Conservation (phyloP, 148 eudicot species). For the Rhododendron ferrugineum region DNA sequence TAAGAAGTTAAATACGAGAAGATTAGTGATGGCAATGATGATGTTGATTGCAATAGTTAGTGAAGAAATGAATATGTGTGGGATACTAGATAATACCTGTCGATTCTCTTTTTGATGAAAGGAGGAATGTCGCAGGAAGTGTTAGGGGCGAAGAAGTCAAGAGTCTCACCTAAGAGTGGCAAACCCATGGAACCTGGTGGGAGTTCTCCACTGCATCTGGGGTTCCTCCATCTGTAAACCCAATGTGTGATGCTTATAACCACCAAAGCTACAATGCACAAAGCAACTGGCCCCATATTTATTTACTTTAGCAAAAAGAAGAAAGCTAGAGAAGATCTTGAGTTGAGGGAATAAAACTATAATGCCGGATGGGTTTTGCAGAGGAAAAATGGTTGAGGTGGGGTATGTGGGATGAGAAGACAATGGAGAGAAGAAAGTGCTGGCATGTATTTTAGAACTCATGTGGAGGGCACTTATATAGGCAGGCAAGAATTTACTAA, state of each 20-base stretch:
- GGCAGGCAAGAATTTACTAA: conserved; percentile 36
- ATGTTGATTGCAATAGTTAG: neutral
- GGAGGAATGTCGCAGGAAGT: conserved; percentile 14
- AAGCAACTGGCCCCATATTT: conserved; percentile 39
- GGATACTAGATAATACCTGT: conserved; percentile 10
- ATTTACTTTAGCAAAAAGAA: neutral
- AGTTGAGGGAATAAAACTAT: neutral
- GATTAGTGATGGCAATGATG: neutral
- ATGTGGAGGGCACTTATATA: conserved; percentile 43
- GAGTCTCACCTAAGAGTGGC: conserved; percentile 23
- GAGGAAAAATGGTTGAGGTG: neutral
- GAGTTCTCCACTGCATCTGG: conserved; percentile 15
- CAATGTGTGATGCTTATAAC: conserved; percentile 14
- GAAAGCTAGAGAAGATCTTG: conserved; percentile 12
- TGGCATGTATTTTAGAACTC: conserved; percentile 46
- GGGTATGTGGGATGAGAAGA: neutral
- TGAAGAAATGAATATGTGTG: neutral
- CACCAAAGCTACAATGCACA: conserved; percentile 33
- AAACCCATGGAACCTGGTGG: conserved; percentile 30
- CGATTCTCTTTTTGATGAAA: conserved; percentile 19
- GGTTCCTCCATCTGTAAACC: conserved; percentile 22
- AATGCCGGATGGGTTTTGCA: neutral
- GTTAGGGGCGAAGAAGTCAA: conserved; percentile 19
- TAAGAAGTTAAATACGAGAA: neutral
- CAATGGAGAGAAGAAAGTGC: conserved; percentile 23